Base-by-base conservation (phyloP, 805 yeast species). In the Starmerella cellae region DNA sequence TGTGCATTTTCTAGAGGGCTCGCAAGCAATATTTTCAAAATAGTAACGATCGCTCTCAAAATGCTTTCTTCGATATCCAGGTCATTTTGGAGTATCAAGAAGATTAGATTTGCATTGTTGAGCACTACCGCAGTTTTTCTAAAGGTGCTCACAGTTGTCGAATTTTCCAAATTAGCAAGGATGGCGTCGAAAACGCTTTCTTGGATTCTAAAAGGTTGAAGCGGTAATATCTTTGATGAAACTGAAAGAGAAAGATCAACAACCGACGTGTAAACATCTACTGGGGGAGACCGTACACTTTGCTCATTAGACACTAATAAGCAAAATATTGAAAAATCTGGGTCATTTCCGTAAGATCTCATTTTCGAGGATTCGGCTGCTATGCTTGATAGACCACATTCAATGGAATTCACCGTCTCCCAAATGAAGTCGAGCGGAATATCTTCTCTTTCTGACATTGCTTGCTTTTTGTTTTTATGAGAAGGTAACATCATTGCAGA, bases 111-210 rank as follows among this genome's bases (percentile, higher is more conserved):
- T 3, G 55, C 46, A 32, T 43, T 35, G 30, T 47, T 47, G 34
- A 27, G 36, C 13, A 33, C 18, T 2, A 49, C 50, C 2, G 50
- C 53, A 4, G 20, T 14, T 10, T 33, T 33, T n/a, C 55, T 30
- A 5, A 22, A 19, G 1, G 44, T 36, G 21, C 22, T 35, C 4
- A n/a, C 6, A 13, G 32, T n/a, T 3, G 65, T 37, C 71, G 63
- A 29, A 33, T 37, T 45, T 27, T 51, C 52, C 30, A 78, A 47
- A 16, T 70, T 66, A 3, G 78, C 65, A 49, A 85, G 70, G 47
- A 91, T 60, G 41, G 77, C 82, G 54, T 88, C 96, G 18, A 91
- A 60, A n/a, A 91, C 67, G 1, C 96, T 84, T 44, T 79, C 77
- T 55, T 88, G 96, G 41, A 91, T 80, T 47, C 83, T 82, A 4